These are phyloP conservation scores for Metschnikowia vanudenii DNA, from an alignment of 805 yeast species.

Conservation along the genomic window DNA sequence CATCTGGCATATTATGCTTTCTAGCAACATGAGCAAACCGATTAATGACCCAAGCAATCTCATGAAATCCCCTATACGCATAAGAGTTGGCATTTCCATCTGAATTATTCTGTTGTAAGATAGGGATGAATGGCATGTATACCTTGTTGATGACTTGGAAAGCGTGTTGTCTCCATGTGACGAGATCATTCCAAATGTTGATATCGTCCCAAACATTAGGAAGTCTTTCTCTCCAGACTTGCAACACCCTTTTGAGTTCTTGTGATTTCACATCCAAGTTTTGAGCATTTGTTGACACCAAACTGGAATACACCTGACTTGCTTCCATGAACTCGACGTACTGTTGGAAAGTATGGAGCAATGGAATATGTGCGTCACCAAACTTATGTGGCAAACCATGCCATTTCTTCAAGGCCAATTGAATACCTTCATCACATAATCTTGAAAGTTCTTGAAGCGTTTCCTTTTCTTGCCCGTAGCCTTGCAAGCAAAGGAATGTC, in stretches of 20 bases:
- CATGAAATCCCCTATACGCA: conserved; percentile 97
- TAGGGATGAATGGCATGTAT: conserved; percentile 88
- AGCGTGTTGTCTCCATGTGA: conserved; percentile 98
- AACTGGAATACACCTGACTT: conserved; percentile 83
- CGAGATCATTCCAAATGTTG: conserved; percentile 94
- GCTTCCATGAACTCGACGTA: conserved; percentile 98
- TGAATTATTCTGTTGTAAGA: conserved; percentile 64
- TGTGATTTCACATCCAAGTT: conserved; percentile 91
- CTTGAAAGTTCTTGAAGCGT: conserved; percentile 81
- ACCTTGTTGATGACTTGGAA: conserved; percentile 94
- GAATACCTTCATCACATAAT: conserved; percentile 94
- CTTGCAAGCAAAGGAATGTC: conserved; percentile 89
- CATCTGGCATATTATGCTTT: conserved; percentile 95
- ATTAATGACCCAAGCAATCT: conserved; percentile 98
- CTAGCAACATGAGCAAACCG: conserved; percentile 98
- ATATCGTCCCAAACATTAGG: conserved; percentile 98
- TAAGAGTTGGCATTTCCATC: conserved; percentile 81
- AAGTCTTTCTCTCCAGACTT: conserved; percentile 96
- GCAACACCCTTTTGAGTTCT: conserved; percentile 89
- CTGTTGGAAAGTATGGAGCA: conserved; percentile 93
- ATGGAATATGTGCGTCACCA: conserved; percentile 82
- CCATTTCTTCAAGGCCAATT: conserved; percentile 89
- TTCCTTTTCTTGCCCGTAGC: conserved; percentile 87
- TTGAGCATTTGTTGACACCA: conserved; percentile 86
- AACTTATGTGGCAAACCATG: conserved; percentile 76